Percentiles rank a stretch among this genome's conserved stretches.
phyloP scores from a whole-genome alignment of 108 stramenopile species.

The Fragilariopsis cylindrus region DNA sequence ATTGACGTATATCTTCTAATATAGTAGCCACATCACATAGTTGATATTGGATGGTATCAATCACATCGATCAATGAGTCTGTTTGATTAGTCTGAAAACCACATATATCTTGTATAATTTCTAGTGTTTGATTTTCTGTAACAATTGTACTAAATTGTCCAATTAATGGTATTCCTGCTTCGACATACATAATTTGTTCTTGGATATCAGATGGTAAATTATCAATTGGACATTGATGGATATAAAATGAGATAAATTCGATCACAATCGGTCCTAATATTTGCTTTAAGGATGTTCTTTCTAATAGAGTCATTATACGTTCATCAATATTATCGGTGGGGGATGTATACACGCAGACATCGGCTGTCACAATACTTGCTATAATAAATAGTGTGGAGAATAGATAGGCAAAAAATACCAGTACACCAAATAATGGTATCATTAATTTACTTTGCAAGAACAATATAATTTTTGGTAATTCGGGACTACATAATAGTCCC shows the following conservation, averaged over 20 bases:
- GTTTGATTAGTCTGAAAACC: conserved; percentile 20
- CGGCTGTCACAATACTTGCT: conserved; percentile 21
- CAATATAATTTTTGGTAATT: not conserved
- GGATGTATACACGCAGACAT: conserved; percentile 21
- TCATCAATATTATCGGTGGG: conserved; percentile 2
- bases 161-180: conserved; percentile 15
- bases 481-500: conserved; percentile 13
- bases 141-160: conserved; percentile 22
- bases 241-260: conserved; percentile 14
- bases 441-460: conserved; percentile 17
- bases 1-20: conserved; percentile 18
- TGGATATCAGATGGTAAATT: conserved; percentile 19
- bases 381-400: conserved; percentile 34
- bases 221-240: conserved; percentile 23
- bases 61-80: not conserved
- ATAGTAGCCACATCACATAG: conserved; percentile 26
- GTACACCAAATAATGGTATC: conserved; percentile 19
- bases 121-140: not conserved
- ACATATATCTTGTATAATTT: conserved; percentile 14
- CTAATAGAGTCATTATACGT: conserved; percentile 3
- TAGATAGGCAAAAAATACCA: conserved; percentile 22
- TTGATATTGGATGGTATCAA: conserved; percentile 16
- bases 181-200: conserved; percentile 18
- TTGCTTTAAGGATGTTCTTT: not conserved
- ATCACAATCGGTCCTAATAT: not conserved